These are phyloP conservation scores for Xylariaceae sp. DNA, from an alignment of 2,329 filamentous ascomycete species.

Conservation along the genomic window DNA sequence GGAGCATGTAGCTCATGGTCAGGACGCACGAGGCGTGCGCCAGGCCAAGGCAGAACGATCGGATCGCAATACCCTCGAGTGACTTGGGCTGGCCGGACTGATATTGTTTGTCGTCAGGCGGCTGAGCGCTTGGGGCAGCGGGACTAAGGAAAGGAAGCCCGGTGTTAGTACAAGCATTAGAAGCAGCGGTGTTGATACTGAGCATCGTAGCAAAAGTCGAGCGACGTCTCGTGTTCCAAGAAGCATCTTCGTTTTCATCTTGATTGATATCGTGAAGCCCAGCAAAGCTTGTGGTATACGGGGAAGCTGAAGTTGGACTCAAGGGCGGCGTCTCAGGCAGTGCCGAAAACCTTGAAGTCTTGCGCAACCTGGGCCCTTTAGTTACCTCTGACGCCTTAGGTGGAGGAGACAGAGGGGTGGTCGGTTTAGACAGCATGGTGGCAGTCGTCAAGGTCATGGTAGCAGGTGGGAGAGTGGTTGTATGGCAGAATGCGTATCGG, in stretches of 20 bases:
- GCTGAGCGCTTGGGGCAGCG: conserved; percentile 22
- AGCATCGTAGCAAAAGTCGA: too few relatives aligned
- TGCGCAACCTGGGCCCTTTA: too few relatives aligned
- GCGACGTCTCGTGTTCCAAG: too few relatives aligned
- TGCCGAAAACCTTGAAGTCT: conserved; percentile 3
- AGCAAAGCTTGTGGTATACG: conserved; percentile 8
- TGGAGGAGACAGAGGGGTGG: neutral
- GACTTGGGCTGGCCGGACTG: conserved; percentile 48
- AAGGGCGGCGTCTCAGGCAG: conserved; percentile 7
- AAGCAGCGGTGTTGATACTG: too few relatives aligned
- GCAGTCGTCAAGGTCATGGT: neutral
- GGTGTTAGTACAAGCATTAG: too few relatives aligned
- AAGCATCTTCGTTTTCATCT: conserved; percentile 18
- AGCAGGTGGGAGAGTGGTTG: neutral
- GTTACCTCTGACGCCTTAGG: neutral
- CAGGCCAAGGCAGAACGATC: conserved; percentile 51
- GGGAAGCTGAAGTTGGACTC: too few relatives aligned
- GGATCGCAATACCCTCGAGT: conserved; percentile 55
- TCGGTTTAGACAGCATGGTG: neutral
- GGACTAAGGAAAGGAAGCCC: conserved; percentile 29
- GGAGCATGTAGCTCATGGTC: conserved; percentile 28
- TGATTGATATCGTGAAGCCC: conserved; percentile 14
- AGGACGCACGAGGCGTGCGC: conserved; percentile 34
- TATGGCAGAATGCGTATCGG: too few relatives aligned
- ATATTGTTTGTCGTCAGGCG: conserved; percentile 34